Base-by-base conservation (phyloP, 2,329 filamentous ascomycete species). In the Huntiella savannae region DNA sequence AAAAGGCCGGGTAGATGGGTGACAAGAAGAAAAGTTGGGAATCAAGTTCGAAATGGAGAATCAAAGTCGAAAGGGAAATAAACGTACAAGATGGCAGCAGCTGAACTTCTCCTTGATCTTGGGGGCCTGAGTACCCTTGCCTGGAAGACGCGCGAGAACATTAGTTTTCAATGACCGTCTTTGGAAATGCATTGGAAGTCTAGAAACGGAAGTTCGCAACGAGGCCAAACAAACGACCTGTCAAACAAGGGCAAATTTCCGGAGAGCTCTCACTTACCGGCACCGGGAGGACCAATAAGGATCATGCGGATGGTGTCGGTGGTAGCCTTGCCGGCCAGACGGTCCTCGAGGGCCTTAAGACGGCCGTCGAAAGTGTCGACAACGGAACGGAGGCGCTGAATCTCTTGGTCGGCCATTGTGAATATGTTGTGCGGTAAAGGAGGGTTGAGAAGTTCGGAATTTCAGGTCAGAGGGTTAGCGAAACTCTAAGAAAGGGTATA, bases 81-180 rank as follows among this genome's bases (percentile, higher is more conserved):
- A 39, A 46, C 35, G n/a, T 34, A 95, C 87, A 68, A 98, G 68
- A 66, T 98, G 91, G 70, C 91, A 98, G 69, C 86, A 86, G 62
- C 79, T 85, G 69, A 87, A 98, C 70, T 84, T 92, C 61, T 96
- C 88, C 75, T 95, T 95, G 68, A 98, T 91, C 65, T 82, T 88
- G 54, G 91, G 91, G 50, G 91, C 91, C 66, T 98, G 91, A 37
- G 91, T 98, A 66, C 91, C 91, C 77, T 98, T 98, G 69, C 91
- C 91, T 96, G 59, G 39, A 46, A 45, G 22, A 28, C 22, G 22
- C 22, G 22, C 22, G 22, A 28, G 22, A 28, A 28, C 22, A 28
- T 28, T 28, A 28, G 22, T 28, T 28, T 28, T 28, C 22, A 28
- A 28, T 28, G 22, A 10, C 22, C 22, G 22, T 28, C 22, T 28